phyloP scores from a whole-genome alignment of 352 stramenopile species.

The Pythium scleroteichum region DNA sequence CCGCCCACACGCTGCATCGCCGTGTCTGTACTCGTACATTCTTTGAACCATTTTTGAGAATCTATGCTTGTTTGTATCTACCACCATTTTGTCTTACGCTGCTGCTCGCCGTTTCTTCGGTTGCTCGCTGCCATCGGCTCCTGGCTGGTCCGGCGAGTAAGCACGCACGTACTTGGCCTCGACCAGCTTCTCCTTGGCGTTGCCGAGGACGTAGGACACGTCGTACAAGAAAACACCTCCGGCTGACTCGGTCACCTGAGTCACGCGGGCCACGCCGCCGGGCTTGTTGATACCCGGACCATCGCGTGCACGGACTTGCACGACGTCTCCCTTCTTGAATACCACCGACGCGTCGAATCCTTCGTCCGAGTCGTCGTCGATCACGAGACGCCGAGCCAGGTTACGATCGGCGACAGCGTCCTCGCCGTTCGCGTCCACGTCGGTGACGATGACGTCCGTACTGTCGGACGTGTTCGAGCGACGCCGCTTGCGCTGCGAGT shows the following conservation, averaged over 20 bases:
- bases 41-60: no score
- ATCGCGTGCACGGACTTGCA: constrained; percentile 54
- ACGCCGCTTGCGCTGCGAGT: constrained; percentile 52
- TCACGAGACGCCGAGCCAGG: constrained; percentile 38
- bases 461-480: constrained; percentile 11
- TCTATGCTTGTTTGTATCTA: not conserved
- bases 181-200: constrained; percentile 57
- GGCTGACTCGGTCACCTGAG: constrained; percentile 38
- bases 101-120: constrained; percentile 14
- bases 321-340: constrained; percentile 55
- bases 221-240: constrained; percentile 44
- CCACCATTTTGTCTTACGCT: not conserved
- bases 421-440: not conserved
- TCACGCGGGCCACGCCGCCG: constrained; percentile 61
- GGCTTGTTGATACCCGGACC: constrained; percentile 71
- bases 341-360: constrained; percentile 27
- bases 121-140: constrained; percentile 1
- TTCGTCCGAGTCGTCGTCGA: constrained; percentile 48
- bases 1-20: no score
- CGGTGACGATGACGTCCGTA: not conserved
- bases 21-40: no score
- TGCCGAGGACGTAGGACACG: constrained; percentile 60
- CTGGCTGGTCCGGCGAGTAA: constrained; percentile 19
- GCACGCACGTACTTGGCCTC: constrained; percentile 53
- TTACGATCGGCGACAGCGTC: constrained; percentile 7